These are phyloP conservation scores for Anaeromyces robustus DNA, from an alignment of 192 early-diverging fungal species.

Conservation along the genomic window DNA sequence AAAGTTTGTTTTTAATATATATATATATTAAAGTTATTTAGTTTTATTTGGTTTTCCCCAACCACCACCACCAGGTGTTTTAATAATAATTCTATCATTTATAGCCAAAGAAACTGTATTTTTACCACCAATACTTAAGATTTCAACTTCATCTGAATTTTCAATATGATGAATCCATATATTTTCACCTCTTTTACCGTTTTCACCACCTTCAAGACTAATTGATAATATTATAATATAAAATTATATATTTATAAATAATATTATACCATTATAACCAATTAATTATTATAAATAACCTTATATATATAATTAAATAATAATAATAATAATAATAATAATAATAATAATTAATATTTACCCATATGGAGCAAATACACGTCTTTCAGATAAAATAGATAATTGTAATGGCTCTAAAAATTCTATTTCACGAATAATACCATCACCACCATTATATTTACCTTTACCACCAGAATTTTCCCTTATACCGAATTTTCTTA, in stretches of 20 bases:
- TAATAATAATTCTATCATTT: conserved; percentile 71
- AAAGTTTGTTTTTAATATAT: no score
- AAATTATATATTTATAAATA: no score
- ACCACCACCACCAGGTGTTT: conserved; percentile 92
- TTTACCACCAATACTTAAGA: conserved; percentile 70
- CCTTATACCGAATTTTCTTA: conserved; percentile 65
- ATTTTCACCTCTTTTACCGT: conserved; percentile 59
- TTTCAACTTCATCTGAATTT: conserved; percentile 13
- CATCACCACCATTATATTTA: conserved; percentile 63
- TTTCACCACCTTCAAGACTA: conserved; percentile 50
- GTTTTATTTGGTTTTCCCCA: conserved; percentile 20
- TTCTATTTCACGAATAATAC: conserved; percentile 85
- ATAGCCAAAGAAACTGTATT: conserved; percentile 59
- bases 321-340: neutral
- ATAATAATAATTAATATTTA: neutral
- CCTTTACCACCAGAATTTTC: conserved; percentile 65
- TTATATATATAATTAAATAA: no score
- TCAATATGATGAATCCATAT: conserved; percentile 49
- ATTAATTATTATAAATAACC: no score
- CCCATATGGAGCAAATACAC: conserved; percentile 80
- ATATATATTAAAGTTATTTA: no score
- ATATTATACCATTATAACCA: no score
- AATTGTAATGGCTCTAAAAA: conserved; percentile 75
- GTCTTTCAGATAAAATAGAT: conserved; percentile 79
- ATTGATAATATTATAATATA: no score